Conservation (phyloP, 228 moss, liverwort and hornwort species). For the Sphagnum magellanicum region DNA sequence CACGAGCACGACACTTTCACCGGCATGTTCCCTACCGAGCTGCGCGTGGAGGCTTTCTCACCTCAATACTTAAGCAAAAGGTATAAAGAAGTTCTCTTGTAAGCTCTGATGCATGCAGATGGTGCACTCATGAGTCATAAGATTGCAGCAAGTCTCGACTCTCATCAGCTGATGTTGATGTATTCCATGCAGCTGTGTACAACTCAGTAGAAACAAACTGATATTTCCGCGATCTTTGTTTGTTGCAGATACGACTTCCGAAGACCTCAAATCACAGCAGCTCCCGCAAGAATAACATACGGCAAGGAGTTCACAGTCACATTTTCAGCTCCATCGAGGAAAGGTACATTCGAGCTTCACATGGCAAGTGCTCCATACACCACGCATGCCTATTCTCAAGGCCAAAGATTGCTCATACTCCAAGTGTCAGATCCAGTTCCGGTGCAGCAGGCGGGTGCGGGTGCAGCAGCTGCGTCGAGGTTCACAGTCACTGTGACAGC, state of each 20-base stretch:
- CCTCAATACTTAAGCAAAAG: constrained; percentile 9
- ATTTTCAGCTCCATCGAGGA: constrained; percentile 3
- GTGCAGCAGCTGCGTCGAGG: not conserved
- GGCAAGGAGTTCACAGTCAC: constrained; percentile 18
- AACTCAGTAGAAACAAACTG: not conserved
- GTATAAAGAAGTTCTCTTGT: not conserved
- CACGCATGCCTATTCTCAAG: constrained; percentile 29
- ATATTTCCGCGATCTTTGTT: not conserved
- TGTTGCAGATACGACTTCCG: not conserved
- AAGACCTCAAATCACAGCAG: constrained; percentile 9
- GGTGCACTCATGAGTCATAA: no score
- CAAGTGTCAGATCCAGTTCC: constrained; percentile 1
- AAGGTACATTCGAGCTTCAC: constrained; percentile 3
- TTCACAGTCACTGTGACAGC: constrained; percentile 13
- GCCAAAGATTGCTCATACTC: constrained; percentile 24
- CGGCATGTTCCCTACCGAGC: constrained; percentile 15
- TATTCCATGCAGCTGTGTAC: not conserved
- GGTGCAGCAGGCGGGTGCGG: constrained; percentile 8
- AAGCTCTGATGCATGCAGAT: no score
- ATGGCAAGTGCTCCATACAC: constrained; percentile 17
- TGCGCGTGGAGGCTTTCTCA: constrained; percentile 16
- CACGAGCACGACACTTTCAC: constrained; percentile 10
- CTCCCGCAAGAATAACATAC: constrained; percentile 4
- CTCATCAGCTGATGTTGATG: no score
- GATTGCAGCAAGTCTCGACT: no score